phyloP scores from a whole-genome alignment of 331 rosid species.

The Saraca asoca region DNA sequence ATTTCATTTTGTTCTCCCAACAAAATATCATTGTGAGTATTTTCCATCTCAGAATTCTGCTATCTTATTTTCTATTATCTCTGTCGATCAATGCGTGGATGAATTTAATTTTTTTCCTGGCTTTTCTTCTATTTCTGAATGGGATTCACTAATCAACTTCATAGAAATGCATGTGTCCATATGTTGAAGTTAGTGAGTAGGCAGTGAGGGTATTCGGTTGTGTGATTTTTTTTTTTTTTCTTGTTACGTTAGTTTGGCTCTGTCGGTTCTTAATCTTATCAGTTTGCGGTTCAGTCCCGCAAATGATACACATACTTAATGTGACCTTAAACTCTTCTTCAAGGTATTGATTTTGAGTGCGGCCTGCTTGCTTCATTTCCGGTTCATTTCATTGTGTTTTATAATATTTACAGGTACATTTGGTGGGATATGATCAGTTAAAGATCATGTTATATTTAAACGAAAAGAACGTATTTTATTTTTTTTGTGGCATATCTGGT shows the following conservation, averaged over 20 bases:
- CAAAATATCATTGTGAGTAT: constrained; percentile 44
- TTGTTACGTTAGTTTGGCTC: not conserved
- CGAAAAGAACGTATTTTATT: not conserved
- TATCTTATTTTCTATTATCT: not conserved
- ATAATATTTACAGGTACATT: not conserved
- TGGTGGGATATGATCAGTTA: not conserved
- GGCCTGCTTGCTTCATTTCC: not conserved
- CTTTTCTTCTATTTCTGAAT: not conserved
- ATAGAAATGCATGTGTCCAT: constrained; percentile 5
- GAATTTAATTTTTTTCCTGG: not conserved
- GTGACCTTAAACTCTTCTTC: not conserved
- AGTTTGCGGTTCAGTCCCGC: not conserved
- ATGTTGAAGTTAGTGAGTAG: not conserved
- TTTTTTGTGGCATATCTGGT: not conserved
- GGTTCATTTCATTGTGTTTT: not conserved
- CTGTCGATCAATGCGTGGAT: not conserved
- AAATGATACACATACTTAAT: not conserved
- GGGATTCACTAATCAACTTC: not conserved
- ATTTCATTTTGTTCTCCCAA: constrained; percentile 9
- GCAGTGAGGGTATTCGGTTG: not conserved
- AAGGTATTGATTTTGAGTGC: too few species aligned
- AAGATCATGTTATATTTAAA: not conserved
- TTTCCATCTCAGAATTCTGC: not conserved
- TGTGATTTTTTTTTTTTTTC: not conserved
- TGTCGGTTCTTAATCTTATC: not conserved